Base-by-base conservation (phyloP, 768 basidiomycete genomes). In the Crepidotus variabilis region DNA sequence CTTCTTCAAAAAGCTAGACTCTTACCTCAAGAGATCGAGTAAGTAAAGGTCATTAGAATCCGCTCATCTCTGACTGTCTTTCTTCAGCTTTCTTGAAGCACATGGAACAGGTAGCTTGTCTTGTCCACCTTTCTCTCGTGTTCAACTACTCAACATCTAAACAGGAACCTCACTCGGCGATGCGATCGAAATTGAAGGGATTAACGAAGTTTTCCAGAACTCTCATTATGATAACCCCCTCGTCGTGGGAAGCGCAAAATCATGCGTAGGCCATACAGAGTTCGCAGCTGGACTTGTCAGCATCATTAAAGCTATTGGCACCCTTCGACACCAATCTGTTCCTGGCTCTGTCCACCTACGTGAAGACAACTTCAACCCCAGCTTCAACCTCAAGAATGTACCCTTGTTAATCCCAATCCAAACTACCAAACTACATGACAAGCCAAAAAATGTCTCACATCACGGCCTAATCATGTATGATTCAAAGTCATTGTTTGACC, bases 151-250 rank as follows among this genome's bases (percentile, higher is more conserved):
- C 18, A 16, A 34, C 20, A 16, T 32, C n/a, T 50, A 20, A 28
- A 7, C 39, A 71, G 71, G 71, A 14, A 72, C 71, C 2, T 47
- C 59, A n/a, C 60, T 72, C 9, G 71, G 71, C n/a, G 69, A 72
- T 50, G 52, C 66, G 2, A 66, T 67, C 18, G 71, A 72, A 56
- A 69, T 70, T n/a, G 63, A 70, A 53, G 71, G 63, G 2, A 66
- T 72, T 32, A 71, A 67, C 46, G 55, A 63, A 18, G 69, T 66
- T 4, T 72, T 69, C 51, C 53, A 47, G 3, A 22, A 28, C 2
- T 67, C 67, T 0, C 69, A 69, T 43, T 23, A 52, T 0, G 8
- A 49, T 0, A 50, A 57, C 13, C 69, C 71, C 7, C 60, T 72
- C 6, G 46, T 70, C 23, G 23, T 72, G 28, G 65, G 68, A 16